phyloP scores from a whole-genome alignment of 345 rosid species.

The Citrus maxima region DNA sequence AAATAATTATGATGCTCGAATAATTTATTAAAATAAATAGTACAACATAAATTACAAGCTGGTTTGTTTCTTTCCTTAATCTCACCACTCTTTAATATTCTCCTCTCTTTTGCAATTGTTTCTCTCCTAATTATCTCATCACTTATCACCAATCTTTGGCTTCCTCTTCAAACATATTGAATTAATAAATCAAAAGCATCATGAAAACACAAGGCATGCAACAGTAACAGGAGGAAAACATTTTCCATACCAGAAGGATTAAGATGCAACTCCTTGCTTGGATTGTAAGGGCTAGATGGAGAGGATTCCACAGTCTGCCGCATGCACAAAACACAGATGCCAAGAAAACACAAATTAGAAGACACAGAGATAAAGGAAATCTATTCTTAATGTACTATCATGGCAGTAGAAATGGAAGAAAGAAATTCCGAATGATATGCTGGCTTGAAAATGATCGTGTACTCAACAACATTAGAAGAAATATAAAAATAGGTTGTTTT shows the following conservation, averaged over 20 bases:
- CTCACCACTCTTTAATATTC: background rate
- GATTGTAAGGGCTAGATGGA: constrained; percentile 32
- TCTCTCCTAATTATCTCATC: background rate
- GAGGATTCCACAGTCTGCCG: constrained; percentile 58
- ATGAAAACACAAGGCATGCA: background rate
- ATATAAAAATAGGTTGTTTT: background rate
- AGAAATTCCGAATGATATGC: background rate
- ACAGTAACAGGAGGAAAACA: background rate
- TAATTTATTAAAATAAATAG: background rate
- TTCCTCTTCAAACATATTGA: background rate
- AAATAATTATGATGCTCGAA: background rate
- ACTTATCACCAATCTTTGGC: background rate
- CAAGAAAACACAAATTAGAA: constrained; percentile 1
- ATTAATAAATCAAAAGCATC: constrained; percentile 1
- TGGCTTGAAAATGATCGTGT: too few relatives aligned
- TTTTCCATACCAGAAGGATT: constrained; percentile 35
- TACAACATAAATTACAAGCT: background rate
- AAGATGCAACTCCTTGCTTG: constrained; percentile 37
- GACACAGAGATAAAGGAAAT: background rate
- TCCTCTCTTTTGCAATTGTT: background rate
- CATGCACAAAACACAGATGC: constrained; percentile 16
- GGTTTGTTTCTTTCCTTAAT: background rate
- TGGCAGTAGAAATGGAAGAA: background rate
- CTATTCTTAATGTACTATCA: background rate
- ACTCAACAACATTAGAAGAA: background rate